Conservation (phyloP, 176 grass and related monocot species). For the Calamus simplicifolius region DNA sequence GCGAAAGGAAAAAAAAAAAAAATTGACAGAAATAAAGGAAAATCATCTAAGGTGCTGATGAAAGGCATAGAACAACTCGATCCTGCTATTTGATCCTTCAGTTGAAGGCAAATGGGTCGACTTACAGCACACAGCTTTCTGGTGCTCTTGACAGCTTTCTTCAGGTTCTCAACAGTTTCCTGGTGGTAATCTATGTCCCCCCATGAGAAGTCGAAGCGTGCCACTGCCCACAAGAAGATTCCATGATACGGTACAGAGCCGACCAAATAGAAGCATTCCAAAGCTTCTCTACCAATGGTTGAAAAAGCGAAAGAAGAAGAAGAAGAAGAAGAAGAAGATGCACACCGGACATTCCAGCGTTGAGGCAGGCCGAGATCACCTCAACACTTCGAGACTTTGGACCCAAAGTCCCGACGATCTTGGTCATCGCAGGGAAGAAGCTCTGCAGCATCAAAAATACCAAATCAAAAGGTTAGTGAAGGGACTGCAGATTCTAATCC, state of each 20-base stretch:
- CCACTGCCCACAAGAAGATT: conserved; percentile 41
- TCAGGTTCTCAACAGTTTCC: conserved; percentile 92
- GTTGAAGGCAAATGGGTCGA: background rate
- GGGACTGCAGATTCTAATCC: no score
- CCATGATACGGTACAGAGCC: no score
- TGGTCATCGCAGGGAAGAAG: conserved; percentile 99
- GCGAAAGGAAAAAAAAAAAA: no score
- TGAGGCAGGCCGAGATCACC: conserved; percentile 85
- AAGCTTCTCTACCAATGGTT: no score
- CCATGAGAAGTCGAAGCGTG: conserved; percentile 98
- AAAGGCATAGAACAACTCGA: background rate
- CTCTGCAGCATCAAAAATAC: conserved; percentile 24
- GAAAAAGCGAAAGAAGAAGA: no score
- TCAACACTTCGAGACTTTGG: conserved; percentile 90
- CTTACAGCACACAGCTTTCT: conserved; percentile 92
- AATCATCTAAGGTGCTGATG: no score
- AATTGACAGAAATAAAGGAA: no score
- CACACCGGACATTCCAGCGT: conserved; percentile 94
- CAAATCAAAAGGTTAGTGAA: background rate
- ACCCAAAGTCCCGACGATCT: conserved; percentile 95
- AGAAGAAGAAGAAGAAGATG: background rate
- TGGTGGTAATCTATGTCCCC: conserved; percentile 83
- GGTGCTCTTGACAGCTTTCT: conserved; percentile 77
- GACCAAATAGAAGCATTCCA: no score
- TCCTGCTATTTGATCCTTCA: background rate